phyloP scores from a whole-genome alignment of 495 filamentous ascomycete genomes.

The Wilcoxina mikolae region DNA sequence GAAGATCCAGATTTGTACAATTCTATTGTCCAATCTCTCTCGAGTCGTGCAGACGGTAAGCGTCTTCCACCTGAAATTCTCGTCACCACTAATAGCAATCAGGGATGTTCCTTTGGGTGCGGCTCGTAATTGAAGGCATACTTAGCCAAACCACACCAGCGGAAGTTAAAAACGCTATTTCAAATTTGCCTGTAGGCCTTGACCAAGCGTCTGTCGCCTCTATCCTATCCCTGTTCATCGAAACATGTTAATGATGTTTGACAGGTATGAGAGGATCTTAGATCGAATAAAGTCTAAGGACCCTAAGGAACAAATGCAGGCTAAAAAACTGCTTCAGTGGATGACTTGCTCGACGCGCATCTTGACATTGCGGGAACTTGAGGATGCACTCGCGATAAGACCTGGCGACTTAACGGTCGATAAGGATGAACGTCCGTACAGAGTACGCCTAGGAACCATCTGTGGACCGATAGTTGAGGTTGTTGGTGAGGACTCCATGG shows the following conservation, averaged over 20 bases:
- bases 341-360: conserved; percentile 5
- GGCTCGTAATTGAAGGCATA: conserved; percentile 21
- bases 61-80: background rate
- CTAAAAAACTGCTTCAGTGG: conserved; percentile 11
- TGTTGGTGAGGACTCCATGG: conserved; percentile 10
- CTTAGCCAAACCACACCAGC: conserved; percentile 6
- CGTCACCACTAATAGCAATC: no score
- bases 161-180: background rate
- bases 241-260: background rate
- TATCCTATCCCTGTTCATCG: background rate
- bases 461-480: conserved; percentile 25
- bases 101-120: conserved; percentile 29
- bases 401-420: conserved; percentile 11
- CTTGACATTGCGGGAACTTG: conserved; percentile 17
- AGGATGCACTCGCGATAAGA: conserved; percentile 23
- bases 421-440: conserved; percentile 3
- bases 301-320: conserved; percentile 2
- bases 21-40: conserved; percentile 11
- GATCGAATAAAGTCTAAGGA: conserved; percentile 10
- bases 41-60: conserved; percentile 18
- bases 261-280: conserved; percentile 25
- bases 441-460: conserved; percentile 10
- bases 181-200: background rate
- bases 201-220: background rate
- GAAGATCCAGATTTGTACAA: conserved; percentile 1